Evolutionary conservation across 2,329 filamentous ascomycete species (phyloP).

Genomic region (Penicillium hesseltinei): DNA sequence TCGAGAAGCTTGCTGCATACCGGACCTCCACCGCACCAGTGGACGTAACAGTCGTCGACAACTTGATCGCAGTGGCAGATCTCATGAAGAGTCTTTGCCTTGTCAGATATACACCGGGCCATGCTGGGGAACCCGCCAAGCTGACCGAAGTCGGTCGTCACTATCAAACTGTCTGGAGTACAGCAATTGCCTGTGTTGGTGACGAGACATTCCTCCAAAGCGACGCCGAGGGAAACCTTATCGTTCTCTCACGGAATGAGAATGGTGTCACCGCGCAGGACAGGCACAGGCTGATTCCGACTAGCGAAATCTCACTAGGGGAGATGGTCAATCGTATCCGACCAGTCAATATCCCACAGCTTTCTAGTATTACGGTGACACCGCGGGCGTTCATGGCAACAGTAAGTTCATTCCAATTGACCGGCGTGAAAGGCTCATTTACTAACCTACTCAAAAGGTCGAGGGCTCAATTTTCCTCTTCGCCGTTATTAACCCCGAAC

Average conservation of each 20-base stretch:
- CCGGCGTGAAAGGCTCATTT: too few relatives aligned
- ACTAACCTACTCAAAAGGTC: slow-evolving; percentile 56
- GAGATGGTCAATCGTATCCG: slow-evolving; percentile 92
- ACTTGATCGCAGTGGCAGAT: slow-evolving; percentile 79
- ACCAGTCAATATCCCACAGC: slow-evolving; percentile 65
- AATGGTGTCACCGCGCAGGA: slow-evolving; percentile 74
- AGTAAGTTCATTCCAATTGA: slow-evolving; percentile 53
- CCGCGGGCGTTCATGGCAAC: slow-evolving; percentile 87
- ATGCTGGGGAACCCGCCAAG: slow-evolving; percentile 57
- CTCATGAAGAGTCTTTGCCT: slow-evolving; percentile 90
- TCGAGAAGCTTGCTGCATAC: slow-evolving; percentile 73
- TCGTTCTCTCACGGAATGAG: slow-evolving; percentile 72
- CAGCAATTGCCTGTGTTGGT: slow-evolving; percentile 70
- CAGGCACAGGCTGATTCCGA: slow-evolving; percentile 66
- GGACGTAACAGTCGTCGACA: slow-evolving; percentile 70
- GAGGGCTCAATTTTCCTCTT: slow-evolving; percentile 92
- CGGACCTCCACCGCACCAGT: slow-evolving; percentile 81
- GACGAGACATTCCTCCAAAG: slow-evolving; percentile 75
- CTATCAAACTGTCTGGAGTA: slow-evolving; percentile 78
- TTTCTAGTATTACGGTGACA: slow-evolving; percentile 64
- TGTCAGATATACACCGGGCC: slow-evolving; percentile 65
- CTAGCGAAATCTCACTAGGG: slow-evolving; percentile 78
- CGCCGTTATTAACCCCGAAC: slow-evolving; percentile 68
- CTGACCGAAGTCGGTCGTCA: slow-evolving; percentile 76
- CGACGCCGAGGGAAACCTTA: slow-evolving; percentile 83